Conservation (phyloP, 805 yeast species). For the Komagataella ulmi region DNA sequence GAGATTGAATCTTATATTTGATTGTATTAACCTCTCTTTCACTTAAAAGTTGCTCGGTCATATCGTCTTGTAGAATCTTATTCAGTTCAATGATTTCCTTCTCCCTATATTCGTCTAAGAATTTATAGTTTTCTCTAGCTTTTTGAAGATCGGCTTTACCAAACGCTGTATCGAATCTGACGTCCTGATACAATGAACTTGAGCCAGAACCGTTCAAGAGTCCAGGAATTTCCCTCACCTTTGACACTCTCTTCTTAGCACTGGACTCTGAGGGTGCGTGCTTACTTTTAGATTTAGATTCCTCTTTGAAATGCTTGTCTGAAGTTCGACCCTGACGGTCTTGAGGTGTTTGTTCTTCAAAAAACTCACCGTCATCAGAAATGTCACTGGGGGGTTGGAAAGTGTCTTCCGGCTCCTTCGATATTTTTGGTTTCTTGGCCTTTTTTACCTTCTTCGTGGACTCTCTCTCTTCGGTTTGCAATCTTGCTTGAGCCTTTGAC, state of each 20-base stretch:
- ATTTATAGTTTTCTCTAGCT: constrained; percentile 67
- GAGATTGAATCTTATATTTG: constrained; percentile 44
- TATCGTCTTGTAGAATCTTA: constrained; percentile 39
- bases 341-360: neutral
- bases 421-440: constrained; percentile 1
- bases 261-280: constrained; percentile 85
- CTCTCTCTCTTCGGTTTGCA: constrained; percentile 5
- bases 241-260: constrained; percentile 56
- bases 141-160: constrained; percentile 67
- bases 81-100: constrained; percentile 55
- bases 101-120: constrained; percentile 76
- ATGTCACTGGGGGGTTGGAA: constrained; percentile 1
- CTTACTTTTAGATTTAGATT: constrained; percentile 22
- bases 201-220: constrained; percentile 18
- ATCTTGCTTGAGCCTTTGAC: constrained; percentile 21
- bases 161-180: constrained; percentile 81
- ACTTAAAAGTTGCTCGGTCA: constrained; percentile 23
- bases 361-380: neutral
- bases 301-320: constrained; percentile 19
- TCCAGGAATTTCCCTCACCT: constrained; percentile 66
- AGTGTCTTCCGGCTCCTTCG: constrained; percentile 5
- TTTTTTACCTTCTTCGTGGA: constrained; percentile 8
- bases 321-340: neutral
- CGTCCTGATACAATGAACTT: constrained; percentile 51
- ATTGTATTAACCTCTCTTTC: constrained; percentile 36